Conservation (phyloP, 148 eudicot genomes). For the Pouteria glomerata region DNA sequence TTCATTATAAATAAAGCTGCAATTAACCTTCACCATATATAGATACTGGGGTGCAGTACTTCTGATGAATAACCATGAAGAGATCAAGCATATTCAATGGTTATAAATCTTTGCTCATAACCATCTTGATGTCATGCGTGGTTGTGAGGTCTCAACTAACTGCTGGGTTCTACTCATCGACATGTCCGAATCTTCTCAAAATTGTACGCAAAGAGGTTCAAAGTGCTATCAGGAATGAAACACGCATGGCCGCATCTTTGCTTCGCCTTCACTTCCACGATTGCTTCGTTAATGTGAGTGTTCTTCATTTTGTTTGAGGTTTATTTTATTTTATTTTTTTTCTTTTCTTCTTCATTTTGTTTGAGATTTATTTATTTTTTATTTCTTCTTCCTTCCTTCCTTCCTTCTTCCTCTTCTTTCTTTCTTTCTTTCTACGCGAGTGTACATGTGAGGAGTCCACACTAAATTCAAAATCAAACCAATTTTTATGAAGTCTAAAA, state of each 20-base stretch:
- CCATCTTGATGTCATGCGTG: slow-evolving; percentile 20
- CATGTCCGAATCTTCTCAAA: slow-evolving; percentile 53
- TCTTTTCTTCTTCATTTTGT: neutral
- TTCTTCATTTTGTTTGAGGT: neutral
- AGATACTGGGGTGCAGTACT: no score
- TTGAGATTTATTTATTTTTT: no score
- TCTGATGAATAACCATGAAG: slow-evolving; percentile 19
- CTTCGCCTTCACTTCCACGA: slow-evolving; percentile 83
- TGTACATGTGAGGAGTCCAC: no score
- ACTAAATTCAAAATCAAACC: no score
- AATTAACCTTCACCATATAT: neutral
- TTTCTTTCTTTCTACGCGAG: no score
- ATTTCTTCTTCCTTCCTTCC: no score
- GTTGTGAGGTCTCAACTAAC: slow-evolving; percentile 44
- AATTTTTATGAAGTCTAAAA: no score
- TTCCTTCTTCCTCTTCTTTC: no score
- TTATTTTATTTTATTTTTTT: neutral
- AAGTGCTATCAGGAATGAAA: slow-evolving; percentile 56
- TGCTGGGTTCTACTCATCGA: slow-evolving; percentile 45
- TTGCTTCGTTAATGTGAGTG: slow-evolving; percentile 80
- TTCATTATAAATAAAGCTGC: slow-evolving; percentile 19
- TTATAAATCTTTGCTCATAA: slow-evolving; percentile 15
- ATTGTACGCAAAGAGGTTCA: slow-evolving; percentile 52
- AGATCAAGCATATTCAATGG: neutral
- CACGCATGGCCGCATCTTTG: slow-evolving; percentile 81